Base-by-base conservation (phyloP, 805 yeast species). In the Barnettozyma populi region DNA sequence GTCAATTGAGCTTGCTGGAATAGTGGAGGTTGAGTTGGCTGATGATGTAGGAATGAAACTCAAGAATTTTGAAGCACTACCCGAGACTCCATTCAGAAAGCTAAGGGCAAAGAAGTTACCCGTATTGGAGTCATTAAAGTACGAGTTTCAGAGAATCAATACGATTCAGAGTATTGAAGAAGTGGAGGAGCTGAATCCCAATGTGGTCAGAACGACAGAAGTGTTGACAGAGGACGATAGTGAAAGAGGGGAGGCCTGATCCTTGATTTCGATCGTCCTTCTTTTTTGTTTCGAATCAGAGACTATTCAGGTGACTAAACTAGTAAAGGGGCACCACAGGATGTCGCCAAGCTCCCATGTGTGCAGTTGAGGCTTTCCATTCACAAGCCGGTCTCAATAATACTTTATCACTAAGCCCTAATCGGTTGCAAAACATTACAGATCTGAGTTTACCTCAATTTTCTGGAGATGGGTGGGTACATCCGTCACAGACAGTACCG, bases 101-200 rank as follows among this genome's bases (percentile, higher is more conserved):
- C 9, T 43, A n/a, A 35, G 35, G 21, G 40, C 39, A 5, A 35
- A 20, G 21, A 35, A 16, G 13, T 24, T 43, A n/a, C 45, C 45
- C 5, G 38, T 35, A 19, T 9, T 43, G 45, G 45, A 43, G 34
- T n/a, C 31, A 5, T 18, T 43, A 18, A 23, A 23, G 40, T 43
- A 43, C 13, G 37, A 21, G 10, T 20, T 21, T 20, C 29, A 16
- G 41, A 9, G 18, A 23, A 21, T n/a, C 18, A 37, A 23, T 13
- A 36, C 10, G 25, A 19, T 34, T 20, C 20, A 40, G 21, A 35
- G 27, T 13, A 18, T 40, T 24, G 43, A 40, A 27, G 43, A 40
- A 25, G 20, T 40, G 31, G 20, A 29, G 32, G 34, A 25, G 19
- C 14, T 39, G 42, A 39, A 39, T 23, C 21, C 27, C 11, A 7